Evolutionary conservation across 345 rosid genomes (phyloP), one percentile per base, ranked within the genome.

Genomic region (Pugionium dolabratum): DNA sequence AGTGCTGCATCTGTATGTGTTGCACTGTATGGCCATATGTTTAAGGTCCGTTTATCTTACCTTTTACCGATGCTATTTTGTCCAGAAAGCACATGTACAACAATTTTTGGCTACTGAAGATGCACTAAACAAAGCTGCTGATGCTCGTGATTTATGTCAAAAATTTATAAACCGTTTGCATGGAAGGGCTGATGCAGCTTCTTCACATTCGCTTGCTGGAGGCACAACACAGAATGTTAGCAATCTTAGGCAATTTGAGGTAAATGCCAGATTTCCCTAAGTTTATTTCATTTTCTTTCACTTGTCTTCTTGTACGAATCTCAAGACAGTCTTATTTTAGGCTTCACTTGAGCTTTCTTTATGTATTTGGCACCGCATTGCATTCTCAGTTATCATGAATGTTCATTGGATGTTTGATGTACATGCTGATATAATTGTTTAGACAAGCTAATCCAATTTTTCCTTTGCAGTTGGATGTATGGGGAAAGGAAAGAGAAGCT

Each of bases 91-190:
- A 45, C 96, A 92, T 76, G 95, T 89, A 69, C 91, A 92, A 72
- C 98, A 89, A 78, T 89, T 92, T 84, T 74, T 89, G 78, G 96
- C 93, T 41, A 89, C 97, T 76, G 95, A 92, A 81, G 95, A 87
- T 80, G 88, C 98, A 47, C 77, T 83, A 43, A 89, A 87, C 80
- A 92, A 86, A 83, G 88, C 95, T 74, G 86, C 85, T 30, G 95
- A 89, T 79, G 93, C 98, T 60, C 84, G 91, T 75, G 82, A 82
- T 66, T 76, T 85, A 54, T 84, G 81, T 74, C 83, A 83, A 49
- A 87, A 80, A 74, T 87, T 87, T 75, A 73, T 86, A 64, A 81
- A 85, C 66, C 86, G 83, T 60, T 77, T 92, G 81, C 82, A 85
- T 73, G 97, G 87, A 77, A 79, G 79, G 75, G 82, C 74, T 49